Percentiles rank a stretch among this genome's conserved stretches.
Conservation (phyloP, 2,329 filamentous ascomycete genomes). For the Colletotrichum gloeosporioides region DNA sequence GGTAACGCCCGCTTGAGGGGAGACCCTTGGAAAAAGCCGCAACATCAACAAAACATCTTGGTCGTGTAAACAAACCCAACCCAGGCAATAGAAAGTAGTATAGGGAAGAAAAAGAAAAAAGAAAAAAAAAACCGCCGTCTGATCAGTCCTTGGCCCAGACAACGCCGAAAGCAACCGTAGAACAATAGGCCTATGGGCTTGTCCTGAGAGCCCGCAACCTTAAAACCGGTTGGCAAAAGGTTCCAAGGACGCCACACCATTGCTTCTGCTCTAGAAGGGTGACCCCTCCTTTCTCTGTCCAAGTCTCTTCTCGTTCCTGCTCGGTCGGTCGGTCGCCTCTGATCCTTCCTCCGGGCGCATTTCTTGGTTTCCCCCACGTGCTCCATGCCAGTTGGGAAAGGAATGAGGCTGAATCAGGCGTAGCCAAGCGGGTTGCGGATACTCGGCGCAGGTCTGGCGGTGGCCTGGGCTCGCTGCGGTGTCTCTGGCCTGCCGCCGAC, state of each 20-base stretch:
- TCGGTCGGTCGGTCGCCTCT: constrained; percentile 6
- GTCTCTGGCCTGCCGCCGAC: constrained; percentile 18
- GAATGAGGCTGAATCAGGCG: constrained; percentile 36
- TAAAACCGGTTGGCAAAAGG: constrained; percentile 3
- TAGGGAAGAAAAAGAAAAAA: background rate
- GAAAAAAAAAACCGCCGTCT: background rate
- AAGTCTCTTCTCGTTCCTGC: constrained; percentile 12
- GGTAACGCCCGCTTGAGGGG: background rate
- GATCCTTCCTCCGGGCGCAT: constrained; percentile 18
- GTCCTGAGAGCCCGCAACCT: constrained; percentile 17
- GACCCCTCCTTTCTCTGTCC: constrained; percentile 8
- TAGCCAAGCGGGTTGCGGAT: constrained; percentile 24
- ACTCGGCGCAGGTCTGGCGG: constrained; percentile 18
- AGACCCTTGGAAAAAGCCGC: constrained; percentile 17
- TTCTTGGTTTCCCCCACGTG: constrained; percentile 21
- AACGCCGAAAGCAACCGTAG: constrained; percentile 11
- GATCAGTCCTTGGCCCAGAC: constrained; percentile 1
- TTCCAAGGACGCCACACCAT: constrained; percentile 12
- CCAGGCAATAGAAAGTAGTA: background rate
- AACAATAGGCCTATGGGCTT: constrained; percentile 7
- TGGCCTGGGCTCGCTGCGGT: constrained; percentile 17
- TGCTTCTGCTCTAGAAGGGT: constrained; percentile 20
- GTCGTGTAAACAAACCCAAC: constrained; percentile 17
- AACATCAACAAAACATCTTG: constrained; percentile 12
- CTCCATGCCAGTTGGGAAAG: constrained; percentile 23